Evolutionary conservation across 2,329 filamentous ascomycete species (phyloP), one percentile per base, ranked within the genome.

Genomic region (Phialemoniopsis sp.): DNA sequence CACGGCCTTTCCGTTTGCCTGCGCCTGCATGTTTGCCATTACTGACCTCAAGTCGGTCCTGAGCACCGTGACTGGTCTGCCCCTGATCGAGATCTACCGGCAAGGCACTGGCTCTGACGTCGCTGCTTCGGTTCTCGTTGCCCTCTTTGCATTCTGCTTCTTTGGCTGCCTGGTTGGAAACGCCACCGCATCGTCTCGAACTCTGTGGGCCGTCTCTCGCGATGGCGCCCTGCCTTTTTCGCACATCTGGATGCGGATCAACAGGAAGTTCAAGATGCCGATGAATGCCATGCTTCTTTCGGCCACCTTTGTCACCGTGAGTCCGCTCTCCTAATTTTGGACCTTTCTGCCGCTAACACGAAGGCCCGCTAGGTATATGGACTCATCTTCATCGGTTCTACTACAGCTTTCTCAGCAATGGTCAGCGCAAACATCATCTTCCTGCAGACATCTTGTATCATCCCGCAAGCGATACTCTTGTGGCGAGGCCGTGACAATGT

Each of bases 301-400:
- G 9, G 43, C 31, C 32, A 15, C 28, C 1, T 38, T 42, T 29
- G 40, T 42, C 19, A 36, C 42, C 4, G 36, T 43, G 17, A 10
- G 30, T 29, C 31, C 12, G 32, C 33, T 3, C 15, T 32, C 28
- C 10, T 26, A 26, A 6, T 10, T 10, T 26, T 26, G 10, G 10
- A 26, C 6, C 10, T 6, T 6, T 26, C 21, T 6, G 6, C 21
- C 6, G 21, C 21, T 26, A 26, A 26, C 21, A n/a, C n/a, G n/a
- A n/a, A n/a, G 21, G 21, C 21, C 6, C 10, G 21, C 10, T 10
- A 26, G 21, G 6, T 58, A 0, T 60, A 60, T 8, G 55, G 52
- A 3, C 39, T 54, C 6, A 52, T 58, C 1, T 58, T 55, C 34
- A 43, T 58, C 2, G 55, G 55, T 4, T 58, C 53, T 0, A 48